Percentiles rank a stretch among this genome's conserved stretches.
phyloP scores from a whole-genome alignment of 768 basidiomycete species.

The Kondoa subrosea region DNA sequence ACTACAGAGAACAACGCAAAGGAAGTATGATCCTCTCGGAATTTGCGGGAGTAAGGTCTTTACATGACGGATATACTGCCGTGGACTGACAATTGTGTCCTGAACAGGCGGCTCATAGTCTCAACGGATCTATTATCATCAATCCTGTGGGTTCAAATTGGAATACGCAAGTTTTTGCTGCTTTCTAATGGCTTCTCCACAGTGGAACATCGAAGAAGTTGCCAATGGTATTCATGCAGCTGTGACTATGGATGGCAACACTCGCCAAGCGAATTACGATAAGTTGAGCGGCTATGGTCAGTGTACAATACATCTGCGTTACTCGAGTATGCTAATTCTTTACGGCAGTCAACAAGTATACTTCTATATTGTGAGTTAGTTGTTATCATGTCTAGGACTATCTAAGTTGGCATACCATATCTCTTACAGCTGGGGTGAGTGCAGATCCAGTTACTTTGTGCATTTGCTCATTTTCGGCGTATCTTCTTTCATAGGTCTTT shows the following conservation, averaged over 20 bases:
- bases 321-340: not conserved
- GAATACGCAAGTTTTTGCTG: not conserved
- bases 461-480: not conserved
- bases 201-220: constrained; percentile 92
- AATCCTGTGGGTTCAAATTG: constrained; percentile 48
- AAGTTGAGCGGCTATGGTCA: constrained; percentile 70
- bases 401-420: not conserved
- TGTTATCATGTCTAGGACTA: not conserved
- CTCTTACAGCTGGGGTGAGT: constrained; percentile 1
- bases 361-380: constrained; percentile 62
- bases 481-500: constrained; percentile 40
- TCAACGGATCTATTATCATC: constrained; percentile 91
- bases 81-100: not conserved
- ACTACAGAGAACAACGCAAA: constrained; percentile 46
- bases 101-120: constrained; percentile 58
- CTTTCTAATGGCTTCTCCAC: not conserved
- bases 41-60: constrained; percentile 44
- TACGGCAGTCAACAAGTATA: constrained; percentile 61
- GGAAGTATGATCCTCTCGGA: constrained; percentile 97
- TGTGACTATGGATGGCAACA: constrained; percentile 66
- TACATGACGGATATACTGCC: not conserved
- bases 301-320: not conserved
- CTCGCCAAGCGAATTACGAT: constrained; percentile 75
- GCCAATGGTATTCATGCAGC: constrained; percentile 95
- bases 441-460: not conserved